A percentile compares a stretch with the other conserved stretches of the same genome.
These are phyloP conservation scores for Fusarium fracticaudum DNA, from an alignment of 2,329 filamentous ascomycete species.

Conservation along the genomic window DNA sequence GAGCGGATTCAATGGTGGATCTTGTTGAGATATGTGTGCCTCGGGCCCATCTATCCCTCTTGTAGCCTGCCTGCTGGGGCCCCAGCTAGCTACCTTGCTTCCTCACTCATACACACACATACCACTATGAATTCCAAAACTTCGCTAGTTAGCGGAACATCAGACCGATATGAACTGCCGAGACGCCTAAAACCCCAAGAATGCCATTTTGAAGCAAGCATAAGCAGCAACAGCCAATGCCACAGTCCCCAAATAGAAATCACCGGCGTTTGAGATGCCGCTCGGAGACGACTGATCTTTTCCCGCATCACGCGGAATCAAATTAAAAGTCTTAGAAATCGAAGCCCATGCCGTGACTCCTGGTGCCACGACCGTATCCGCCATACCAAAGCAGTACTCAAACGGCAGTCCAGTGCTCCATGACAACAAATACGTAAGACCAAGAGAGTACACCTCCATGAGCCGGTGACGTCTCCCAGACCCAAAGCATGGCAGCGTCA, in stretches of 20 bases:
- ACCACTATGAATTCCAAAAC: no score
- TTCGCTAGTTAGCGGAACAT: no score
- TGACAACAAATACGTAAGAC: neutral
- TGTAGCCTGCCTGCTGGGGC: no score
- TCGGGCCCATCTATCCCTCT: no score
- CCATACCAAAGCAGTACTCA: slow-evolving; percentile 1
- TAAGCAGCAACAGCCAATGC: neutral
- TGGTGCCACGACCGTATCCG: neutral
- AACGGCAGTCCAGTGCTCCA: neutral
- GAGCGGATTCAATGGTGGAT: no score
- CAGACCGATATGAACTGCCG: no score
- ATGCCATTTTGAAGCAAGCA: neutral
- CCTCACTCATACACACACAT: no score
- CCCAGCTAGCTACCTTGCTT: no score
- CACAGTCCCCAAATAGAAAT: neutral
- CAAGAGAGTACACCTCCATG: neutral
- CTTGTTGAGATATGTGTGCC: no score
- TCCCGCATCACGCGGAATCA: neutral
- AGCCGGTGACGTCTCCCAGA: neutral
- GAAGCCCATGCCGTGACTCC: neutral
- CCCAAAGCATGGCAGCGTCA: neutral
- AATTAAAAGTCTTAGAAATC: neutral
- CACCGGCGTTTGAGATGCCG: neutral
- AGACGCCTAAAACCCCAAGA: no score
- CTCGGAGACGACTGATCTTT: neutral